phyloP scores from a whole-genome alignment of 768 basidiomycete genomes.

The Boletus insuetus region DNA sequence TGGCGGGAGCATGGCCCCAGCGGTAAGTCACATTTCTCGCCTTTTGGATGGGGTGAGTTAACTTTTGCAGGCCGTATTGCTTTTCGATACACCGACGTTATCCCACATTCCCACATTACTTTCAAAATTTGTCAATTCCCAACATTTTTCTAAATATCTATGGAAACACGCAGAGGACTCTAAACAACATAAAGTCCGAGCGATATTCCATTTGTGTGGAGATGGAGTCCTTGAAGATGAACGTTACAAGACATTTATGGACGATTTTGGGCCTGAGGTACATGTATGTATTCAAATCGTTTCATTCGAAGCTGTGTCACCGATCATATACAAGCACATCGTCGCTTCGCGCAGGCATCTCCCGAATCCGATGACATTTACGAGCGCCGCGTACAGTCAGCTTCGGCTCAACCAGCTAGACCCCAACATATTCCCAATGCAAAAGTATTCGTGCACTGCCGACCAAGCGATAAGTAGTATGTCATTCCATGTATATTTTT shows the following conservation, averaged over 20 bases:
- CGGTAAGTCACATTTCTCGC: constrained; percentile 31
- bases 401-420: constrained; percentile 73
- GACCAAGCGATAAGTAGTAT: constrained; percentile 37
- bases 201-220: constrained; percentile 72
- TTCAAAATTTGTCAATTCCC: constrained; percentile 44
- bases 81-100: constrained; percentile 70
- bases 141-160: constrained; percentile 48
- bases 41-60: background rate
- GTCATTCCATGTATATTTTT: constrained; percentile 5
- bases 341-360: constrained; percentile 63
- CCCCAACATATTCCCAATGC: constrained; percentile 66
- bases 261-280: constrained; percentile 53
- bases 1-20: constrained; percentile 49
- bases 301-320: background rate
- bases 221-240: constrained; percentile 65
- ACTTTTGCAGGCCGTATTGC: constrained; percentile 49
- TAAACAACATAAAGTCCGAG: constrained; percentile 43
- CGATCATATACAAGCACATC: constrained; percentile 55
- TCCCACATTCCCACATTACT: constrained; percentile 53
- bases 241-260: constrained; percentile 72
- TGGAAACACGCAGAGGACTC: constrained; percentile 40
- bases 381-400: constrained; percentile 68
- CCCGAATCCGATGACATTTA: constrained; percentile 70
- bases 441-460: constrained; percentile 47
- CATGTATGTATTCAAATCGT: constrained; percentile 46